Evolutionary conservation across 805 yeast genomes (phyloP).

Genomic region (Ogataea allantospora): DNA sequence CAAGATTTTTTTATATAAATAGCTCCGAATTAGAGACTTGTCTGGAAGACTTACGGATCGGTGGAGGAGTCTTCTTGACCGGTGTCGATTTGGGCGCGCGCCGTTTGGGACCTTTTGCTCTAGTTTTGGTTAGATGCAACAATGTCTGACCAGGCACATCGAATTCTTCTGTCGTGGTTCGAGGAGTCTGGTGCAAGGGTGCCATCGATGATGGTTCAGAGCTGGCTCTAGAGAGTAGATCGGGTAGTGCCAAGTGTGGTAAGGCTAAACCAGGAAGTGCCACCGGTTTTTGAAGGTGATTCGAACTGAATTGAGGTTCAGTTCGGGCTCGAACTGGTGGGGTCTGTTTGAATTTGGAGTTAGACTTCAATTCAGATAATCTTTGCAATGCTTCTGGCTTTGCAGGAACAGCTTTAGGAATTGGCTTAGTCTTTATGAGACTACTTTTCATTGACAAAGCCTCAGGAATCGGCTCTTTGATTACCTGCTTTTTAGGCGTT

Average conservation of each 20-base stretch:
- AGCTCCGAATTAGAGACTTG: constrained; percentile 28
- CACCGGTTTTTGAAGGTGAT: constrained; percentile 4
- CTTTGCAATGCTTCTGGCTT: constrained; percentile 30
- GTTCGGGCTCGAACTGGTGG: neutral
- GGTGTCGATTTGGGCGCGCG: constrained; percentile 38
- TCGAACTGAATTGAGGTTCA: neutral
- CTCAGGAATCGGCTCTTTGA: constrained; percentile 25
- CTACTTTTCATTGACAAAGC: constrained; percentile 25
- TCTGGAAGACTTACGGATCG: constrained; percentile 29
- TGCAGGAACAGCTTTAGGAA: constrained; percentile 17
- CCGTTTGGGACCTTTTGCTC: constrained; percentile 54
- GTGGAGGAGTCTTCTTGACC: constrained; percentile 28
- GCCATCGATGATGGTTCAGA: constrained; percentile 1
- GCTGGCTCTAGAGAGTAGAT: constrained; percentile 14
- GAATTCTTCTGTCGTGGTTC: constrained; percentile 22
- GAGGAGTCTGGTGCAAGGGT: neutral
- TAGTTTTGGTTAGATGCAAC: constrained; percentile 43
- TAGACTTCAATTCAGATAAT: constrained; percentile 12
- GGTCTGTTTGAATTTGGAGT: neutral
- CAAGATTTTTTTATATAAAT: constrained; percentile 17
- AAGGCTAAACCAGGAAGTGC: constrained; percentile 23
- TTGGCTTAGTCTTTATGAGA: constrained; percentile 21
- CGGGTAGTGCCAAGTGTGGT: neutral
- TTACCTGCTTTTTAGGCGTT: constrained; percentile 3
- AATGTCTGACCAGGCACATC: constrained; percentile 31